These are phyloP conservation scores for Nadsonia starkeyi-henricii DNA, from an alignment of 1,139 yeast species.

Conservation along the genomic window DNA sequence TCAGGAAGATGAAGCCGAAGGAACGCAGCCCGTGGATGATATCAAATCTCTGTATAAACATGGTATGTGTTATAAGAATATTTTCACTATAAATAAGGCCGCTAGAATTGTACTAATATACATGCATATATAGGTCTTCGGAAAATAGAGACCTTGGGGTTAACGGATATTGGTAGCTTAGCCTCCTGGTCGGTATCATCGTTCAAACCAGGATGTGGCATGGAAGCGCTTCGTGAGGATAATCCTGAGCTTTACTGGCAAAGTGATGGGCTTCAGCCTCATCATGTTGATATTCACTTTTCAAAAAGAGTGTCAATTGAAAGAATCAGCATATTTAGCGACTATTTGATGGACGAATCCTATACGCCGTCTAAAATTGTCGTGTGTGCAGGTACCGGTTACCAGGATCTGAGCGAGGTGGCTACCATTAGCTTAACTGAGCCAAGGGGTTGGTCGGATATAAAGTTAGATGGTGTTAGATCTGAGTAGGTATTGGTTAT, in stretches of 20 bases:
- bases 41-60: background rate
- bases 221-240: conserved; percentile 59
- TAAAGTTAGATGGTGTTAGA: conserved; percentile 50
- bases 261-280: conserved; percentile 92
- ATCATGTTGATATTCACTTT: conserved; percentile 66
- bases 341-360: conserved; percentile 64
- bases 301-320: conserved; percentile 62
- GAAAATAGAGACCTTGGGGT: conserved; percentile 43
- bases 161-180: conserved; percentile 60
- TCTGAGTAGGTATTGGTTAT: conserved; percentile 20
- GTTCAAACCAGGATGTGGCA: conserved; percentile 56
- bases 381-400: conserved; percentile 72
- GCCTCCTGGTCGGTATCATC: conserved; percentile 86
- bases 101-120: background rate
- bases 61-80: background rate
- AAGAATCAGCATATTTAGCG: conserved; percentile 56
- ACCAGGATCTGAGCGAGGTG: conserved; percentile 71
- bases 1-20: background rate
- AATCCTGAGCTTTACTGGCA: conserved; percentile 80
- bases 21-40: background rate
- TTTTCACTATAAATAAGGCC: no score
- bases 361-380: conserved; percentile 74
- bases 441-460: conserved; percentile 80
- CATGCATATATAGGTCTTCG: conserved; percentile 29
- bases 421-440: conserved; percentile 49